Evolutionary conservation across 345 rosid species (phyloP), one percentile per base, ranked within the genome.

Genomic region (Dovyalis caffra): DNA sequence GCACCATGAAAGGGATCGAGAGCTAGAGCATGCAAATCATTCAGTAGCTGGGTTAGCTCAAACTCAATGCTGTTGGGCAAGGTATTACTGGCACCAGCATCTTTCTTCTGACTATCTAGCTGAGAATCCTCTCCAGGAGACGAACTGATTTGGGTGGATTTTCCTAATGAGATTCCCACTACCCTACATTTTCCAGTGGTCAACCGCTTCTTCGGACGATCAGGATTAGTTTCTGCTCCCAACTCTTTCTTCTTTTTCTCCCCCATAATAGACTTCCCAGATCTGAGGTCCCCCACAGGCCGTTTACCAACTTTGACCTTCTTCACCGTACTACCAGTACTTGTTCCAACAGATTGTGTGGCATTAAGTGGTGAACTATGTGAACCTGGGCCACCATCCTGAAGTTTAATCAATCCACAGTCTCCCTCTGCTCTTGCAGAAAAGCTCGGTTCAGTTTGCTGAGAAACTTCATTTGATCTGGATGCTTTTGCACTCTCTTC

Each of bases 1-100:
- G 77, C 70, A 61, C 88, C 95, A 78, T 80, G 81, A 72, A 89
- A 89, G 51, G 93, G 98, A 83, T 90, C 84, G 28, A 90, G 83
- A 45, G 98, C 97, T 74, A 96, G 86, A 62, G 87, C 85, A 79
- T 88, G 92, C 82, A 96, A 83, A 84, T 88, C 90, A 71, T 73
- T 79, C 83, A 96, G 81, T 63, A 91, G 72, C 70, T 91, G 89
- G 40, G 79, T 78, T 71, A 90, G 80, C 53, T 86, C 90, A 29
- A 69, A 63, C 73, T 87, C 90, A 67, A 66, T 67, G 68, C 57
- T 81, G 77, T 61, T 74, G 12, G 56, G 60, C 14, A 38, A 62
- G 34, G 79, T 63, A 71, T 72, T 68, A 45, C 67, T 60, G 23
- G 74, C 32, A 34, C 80, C 81, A 56, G 68, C 82, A 49, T 82